Percentiles rank a stretch among this genome's conserved stretches.
phyloP scores from a whole-genome alignment of 345 rosid genomes.

The Sapria himalayana region DNA sequence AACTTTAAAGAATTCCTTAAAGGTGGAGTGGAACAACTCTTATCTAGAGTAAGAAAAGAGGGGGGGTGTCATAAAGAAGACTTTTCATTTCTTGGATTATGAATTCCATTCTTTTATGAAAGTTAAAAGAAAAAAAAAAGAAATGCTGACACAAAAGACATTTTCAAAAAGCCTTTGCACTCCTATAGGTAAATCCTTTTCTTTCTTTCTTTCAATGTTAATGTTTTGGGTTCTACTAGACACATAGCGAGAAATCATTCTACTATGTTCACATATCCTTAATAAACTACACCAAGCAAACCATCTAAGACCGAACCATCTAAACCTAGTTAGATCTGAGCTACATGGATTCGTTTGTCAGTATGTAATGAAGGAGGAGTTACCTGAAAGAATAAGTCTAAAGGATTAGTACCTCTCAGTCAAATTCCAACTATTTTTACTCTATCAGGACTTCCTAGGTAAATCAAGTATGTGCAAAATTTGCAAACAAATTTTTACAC shows the following conservation, averaged over 20 bases:
- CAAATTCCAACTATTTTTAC: neutral
- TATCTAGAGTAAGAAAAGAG: too few relatives aligned
- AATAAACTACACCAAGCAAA: neutral
- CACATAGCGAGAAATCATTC: neutral
- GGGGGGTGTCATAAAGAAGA: too few relatives aligned
- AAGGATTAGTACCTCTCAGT: neutral
- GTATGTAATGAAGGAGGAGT: neutral
- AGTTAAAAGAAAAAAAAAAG: too few relatives aligned
- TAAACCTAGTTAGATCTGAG: neutral
- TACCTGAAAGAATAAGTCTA: neutral
- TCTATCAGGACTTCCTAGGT: neutral
- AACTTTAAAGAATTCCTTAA: too few relatives aligned
- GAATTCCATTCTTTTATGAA: too few relatives aligned
- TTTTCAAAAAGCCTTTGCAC: too few relatives aligned
- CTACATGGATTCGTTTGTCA: neutral
- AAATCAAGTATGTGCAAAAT: neutral
- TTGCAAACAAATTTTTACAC: neutral
- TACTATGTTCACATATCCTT: neutral
- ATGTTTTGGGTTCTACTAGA: neutral
- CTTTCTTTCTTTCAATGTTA: neutral
- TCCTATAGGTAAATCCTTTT: neutral
- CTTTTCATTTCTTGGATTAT: too few relatives aligned
- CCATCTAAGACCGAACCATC: neutral
- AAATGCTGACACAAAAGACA: too few relatives aligned
- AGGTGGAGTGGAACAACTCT: too few relatives aligned